Base-by-base conservation (phyloP, 176 grass and related monocot genomes). In the Alopecurus myosuroides region DNA sequence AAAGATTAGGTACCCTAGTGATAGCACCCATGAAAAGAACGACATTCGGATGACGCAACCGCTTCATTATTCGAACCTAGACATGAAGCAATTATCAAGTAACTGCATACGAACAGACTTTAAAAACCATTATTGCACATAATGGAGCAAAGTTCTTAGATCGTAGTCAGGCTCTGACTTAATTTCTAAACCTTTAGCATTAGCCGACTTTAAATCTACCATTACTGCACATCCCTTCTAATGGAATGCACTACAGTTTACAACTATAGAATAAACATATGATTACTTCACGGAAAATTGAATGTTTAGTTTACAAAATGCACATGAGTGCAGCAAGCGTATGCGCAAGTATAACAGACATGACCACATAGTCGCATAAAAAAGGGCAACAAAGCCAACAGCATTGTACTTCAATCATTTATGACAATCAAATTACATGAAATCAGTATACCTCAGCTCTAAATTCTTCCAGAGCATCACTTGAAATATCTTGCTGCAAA, bases 1-100 rank as follows among this genome's bases (percentile, higher is more conserved):
- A 96, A 82, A 99, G 94, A 88, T 97, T 89, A 66, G 97, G 97
- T 26, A 94, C 97, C 61, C 88, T 86, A 88, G 88, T 99, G 86
- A 99, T 88, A 65, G 97, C 97, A 66, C 94, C 97, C 97, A 99
- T 99, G 86, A 99, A 96, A 76, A 99, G 97, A 88, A 99, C 97
- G 66, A 99, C 94, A 92, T 99, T 99, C 56, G 97, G 97, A 92
- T 99, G 97, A 58, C 97, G 86, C 69, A 97, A 69, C 64, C 92
- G 92, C 86, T 85, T 91, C 90, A 99, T 99, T 91, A 99, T 97
- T 85, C 67, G 81, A 65, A 99, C 94, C 97, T 97, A 91, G 44
- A 82, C 67, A 89, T 36, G 28, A 92, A 88, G 77, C 35, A 53
- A 61, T 71, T 70, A 71, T 41, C 1, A 89, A 51, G 77, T 22